Evolutionary conservation across 23 red algal species (phyloP), one percentile per base, ranked within the genome.

Genomic region (Cyanidioschyzon merolae): DNA sequence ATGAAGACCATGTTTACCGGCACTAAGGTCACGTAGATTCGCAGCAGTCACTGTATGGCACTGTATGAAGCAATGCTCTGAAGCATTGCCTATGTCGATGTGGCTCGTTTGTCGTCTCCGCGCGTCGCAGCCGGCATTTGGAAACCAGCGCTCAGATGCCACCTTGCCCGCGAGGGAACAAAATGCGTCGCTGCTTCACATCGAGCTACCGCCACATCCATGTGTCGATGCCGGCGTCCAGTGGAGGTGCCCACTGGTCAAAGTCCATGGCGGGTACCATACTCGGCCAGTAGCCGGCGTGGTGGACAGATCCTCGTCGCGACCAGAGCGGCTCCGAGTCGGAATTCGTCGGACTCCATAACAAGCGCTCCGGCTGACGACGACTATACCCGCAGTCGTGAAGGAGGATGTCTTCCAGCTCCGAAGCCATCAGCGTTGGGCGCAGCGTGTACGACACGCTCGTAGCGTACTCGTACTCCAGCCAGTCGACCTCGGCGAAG

Each of bases 381-480:
- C n/a, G n/a, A 15, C 7, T 15, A 35, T 71, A 71, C 12, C 63
- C 29, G 29, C 63, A 71, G 16, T 71, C n/a, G 21, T 71, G 2
- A 15, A 7, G 16, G 7, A 71, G 32, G 30, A 71, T 71, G 63
- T 35, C 12, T 27, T 25, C n/a, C 16, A 71, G 2, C 7, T 71
- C 16, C 16, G 63, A 3, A 25, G 32, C 63, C 12, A 7, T 35
- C 21, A 71, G 30, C 16, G 16, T 35, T 7, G 63, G 12, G 21
- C 7, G 7, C 32, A 71, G 29, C 63, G 63, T 3, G 7, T 25
- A 71, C 29, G 63, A 27, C 29, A 71, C 16, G 7, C 32, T 25
- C 12, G 63, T 71, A 27, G 63, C 63, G 63, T 71, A 71, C 29
- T 71, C 63, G 29, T 71, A 71, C 32, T 71, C 63, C 2, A 71